These are phyloP conservation scores for Exophiala phaeomuriformis DNA, from an alignment of 2,329 filamentous ascomycete species.

Conservation along the genomic window DNA sequence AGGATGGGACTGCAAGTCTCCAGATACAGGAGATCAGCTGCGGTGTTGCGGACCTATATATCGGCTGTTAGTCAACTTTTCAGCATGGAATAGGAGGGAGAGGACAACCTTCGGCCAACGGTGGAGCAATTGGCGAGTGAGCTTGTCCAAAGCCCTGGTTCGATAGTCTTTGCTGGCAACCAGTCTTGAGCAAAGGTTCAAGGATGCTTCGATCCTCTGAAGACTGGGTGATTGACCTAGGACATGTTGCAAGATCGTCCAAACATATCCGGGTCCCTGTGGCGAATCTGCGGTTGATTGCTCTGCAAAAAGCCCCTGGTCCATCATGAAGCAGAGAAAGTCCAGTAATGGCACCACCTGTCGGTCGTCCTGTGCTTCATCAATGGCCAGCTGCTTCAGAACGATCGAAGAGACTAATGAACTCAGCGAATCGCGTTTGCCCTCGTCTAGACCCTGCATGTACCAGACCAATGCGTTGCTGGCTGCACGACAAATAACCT, in stretches of 20 bases:
- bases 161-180: conserved; percentile 9
- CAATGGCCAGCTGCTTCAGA: conserved; percentile 45
- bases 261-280: conserved; percentile 48
- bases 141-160: conserved; percentile 18
- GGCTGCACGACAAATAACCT: conserved; percentile 39
- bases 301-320: conserved; percentile 42
- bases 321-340: conserved; percentile 67
- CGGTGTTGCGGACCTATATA: conserved; percentile 19
- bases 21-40: conserved; percentile 25
- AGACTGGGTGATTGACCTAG: conserved; percentile 79
- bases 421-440: neutral
- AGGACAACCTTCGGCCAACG: conserved; percentile 23
- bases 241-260: conserved; percentile 64
- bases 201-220: conserved; percentile 69
- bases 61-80: neutral
- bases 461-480: conserved; percentile 37
- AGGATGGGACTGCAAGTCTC: conserved; percentile 15
- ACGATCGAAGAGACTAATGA: conserved; percentile 46
- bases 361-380: conserved; percentile 55
- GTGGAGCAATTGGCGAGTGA: conserved; percentile 25
- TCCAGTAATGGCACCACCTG: conserved; percentile 70
- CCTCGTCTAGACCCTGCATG: conserved; percentile 9
- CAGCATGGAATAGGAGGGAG: neutral
- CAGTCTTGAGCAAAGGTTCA: conserved; percentile 60
- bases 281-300: neutral